Percentiles rank a stretch among this genome's conserved stretches.
These are phyloP conservation scores for Rhodotorula sp. DNA, from an alignment of 1,284 basidiomycete species.

Conservation along the genomic window DNA sequence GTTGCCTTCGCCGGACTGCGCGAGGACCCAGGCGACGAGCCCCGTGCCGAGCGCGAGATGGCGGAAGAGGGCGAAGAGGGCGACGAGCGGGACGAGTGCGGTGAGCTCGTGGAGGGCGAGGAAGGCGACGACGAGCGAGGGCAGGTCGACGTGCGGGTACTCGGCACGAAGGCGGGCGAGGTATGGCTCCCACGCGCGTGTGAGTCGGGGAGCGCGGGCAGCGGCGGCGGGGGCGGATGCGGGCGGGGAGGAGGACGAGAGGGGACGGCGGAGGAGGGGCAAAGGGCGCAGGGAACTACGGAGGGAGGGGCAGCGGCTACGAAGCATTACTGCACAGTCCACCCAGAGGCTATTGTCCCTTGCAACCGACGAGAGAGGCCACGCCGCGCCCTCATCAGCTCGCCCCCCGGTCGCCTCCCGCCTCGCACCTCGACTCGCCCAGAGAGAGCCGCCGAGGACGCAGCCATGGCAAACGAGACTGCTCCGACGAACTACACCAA, in stretches of 20 bases:
- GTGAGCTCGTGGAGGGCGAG: slow-evolving; percentile 84
- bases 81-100: slow-evolving; percentile 73
- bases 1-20: slow-evolving; percentile 11
- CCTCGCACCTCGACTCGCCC: not conserved
- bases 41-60: slow-evolving; percentile 70
- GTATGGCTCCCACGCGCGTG: slow-evolving; percentile 9
- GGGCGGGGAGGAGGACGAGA: not conserved
- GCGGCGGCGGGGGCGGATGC: not conserved
- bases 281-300: not conserved
- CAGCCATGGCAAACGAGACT: not conserved
- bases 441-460: not conserved
- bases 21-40: slow-evolving; percentile 58
- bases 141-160: slow-evolving; percentile 60
- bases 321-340: too few relatives aligned
- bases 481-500: slow-evolving; percentile 12
- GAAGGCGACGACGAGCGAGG: slow-evolving; percentile 77
- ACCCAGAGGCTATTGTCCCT: too few relatives aligned
- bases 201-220: not conserved
- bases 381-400: not conserved
- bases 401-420: not conserved
- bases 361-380: too few relatives aligned
- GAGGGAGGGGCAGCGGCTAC: not conserved
- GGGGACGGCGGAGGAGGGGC: not conserved
- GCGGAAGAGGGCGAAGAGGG: slow-evolving; percentile 72
- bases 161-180: slow-evolving; percentile 19